A percentile compares a stretch with the other conserved stretches of the same genome.
Conservation (phyloP, 2,329 filamentous ascomycete genomes). For the Penicillium sp. region DNA sequence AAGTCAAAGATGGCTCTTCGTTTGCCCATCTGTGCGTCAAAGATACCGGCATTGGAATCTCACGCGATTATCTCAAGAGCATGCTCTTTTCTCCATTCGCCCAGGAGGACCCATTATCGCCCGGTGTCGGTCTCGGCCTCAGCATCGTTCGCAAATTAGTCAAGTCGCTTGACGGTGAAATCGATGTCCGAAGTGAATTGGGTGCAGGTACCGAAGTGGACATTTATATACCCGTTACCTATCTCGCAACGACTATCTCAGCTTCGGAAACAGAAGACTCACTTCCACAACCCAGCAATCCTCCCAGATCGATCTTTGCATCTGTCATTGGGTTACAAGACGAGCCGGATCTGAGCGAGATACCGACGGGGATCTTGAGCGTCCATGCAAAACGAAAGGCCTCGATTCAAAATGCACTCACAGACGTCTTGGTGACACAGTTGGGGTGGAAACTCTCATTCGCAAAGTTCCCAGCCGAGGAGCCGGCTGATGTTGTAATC, state of each 20-base stretch:
- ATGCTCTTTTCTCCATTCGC: slow-evolving; percentile 61
- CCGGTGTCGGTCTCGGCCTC: slow-evolving; percentile 64
- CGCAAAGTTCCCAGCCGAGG: slow-evolving; percentile 22
- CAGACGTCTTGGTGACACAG: slow-evolving; percentile 23
- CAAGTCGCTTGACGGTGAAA: slow-evolving; percentile 54
- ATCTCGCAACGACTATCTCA: neutral
- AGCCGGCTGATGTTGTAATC: slow-evolving; percentile 26
- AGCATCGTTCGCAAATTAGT: slow-evolving; percentile 61
- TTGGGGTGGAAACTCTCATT: slow-evolving; percentile 26
- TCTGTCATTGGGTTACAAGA: slow-evolving; percentile 31
- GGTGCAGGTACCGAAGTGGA: slow-evolving; percentile 30
- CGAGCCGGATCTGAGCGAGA: slow-evolving; percentile 21
- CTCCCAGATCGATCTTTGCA: slow-evolving; percentile 12
- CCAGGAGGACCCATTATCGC: slow-evolving; percentile 58
- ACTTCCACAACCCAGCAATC: neutral
- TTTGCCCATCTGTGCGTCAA: slow-evolving; percentile 46
- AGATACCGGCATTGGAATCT: slow-evolving; percentile 65
- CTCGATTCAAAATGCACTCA: slow-evolving; percentile 25
- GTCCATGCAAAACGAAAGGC: slow-evolving; percentile 30
- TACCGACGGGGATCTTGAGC: slow-evolving; percentile 21
- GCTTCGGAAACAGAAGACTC: neutral
- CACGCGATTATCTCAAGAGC: slow-evolving; percentile 57
- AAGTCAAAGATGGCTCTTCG: slow-evolving; percentile 4
- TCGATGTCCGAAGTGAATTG: slow-evolving; percentile 51
- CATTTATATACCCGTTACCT: slow-evolving; percentile 26